Conservation (phyloP, 495 filamentous ascomycete species). For the Oidiodendron maius region DNA sequence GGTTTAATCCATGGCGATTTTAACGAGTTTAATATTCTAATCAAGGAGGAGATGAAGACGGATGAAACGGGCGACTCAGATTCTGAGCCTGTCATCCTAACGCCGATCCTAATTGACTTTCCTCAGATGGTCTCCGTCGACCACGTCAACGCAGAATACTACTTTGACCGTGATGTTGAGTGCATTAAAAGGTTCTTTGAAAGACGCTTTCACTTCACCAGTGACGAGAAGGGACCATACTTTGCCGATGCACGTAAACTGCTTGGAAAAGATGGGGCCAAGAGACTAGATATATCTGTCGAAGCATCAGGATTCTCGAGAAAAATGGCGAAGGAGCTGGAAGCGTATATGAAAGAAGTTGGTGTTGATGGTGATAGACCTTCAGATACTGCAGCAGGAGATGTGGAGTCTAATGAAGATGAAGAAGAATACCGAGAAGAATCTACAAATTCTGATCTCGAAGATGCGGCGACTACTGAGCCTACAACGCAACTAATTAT, state of each 20-base stretch:
- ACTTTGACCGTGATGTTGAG: conserved; percentile 90
- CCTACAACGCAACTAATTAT: background rate
- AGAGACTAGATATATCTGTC: conserved; percentile 77
- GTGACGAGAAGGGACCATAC: conserved; percentile 75
- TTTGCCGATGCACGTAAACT: conserved; percentile 76
- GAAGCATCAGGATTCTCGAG: conserved; percentile 92
- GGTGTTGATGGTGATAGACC: conserved; percentile 52
- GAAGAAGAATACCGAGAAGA: conserved; percentile 36
- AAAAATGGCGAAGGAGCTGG: conserved; percentile 91
- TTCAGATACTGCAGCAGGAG: conserved; percentile 25
- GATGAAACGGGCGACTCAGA: conserved; percentile 11
- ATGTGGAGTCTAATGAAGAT: conserved; percentile 35
- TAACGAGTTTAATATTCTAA: conserved; percentile 98
- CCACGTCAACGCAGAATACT: conserved; percentile 86
- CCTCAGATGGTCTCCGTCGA: conserved; percentile 98
- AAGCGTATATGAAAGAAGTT: conserved; percentile 76
- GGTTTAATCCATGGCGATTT: conserved; percentile 98
- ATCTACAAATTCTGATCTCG: conserved; percentile 24
- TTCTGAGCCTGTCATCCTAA: conserved; percentile 33
- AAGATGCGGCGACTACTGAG: conserved; percentile 5
- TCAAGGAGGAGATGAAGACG: conserved; percentile 59
- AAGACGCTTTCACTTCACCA: conserved; percentile 79
- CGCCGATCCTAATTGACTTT: conserved; percentile 90
- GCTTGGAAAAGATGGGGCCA: conserved; percentile 55
- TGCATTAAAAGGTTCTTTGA: conserved; percentile 93